Evolutionary conservation across 768 basidiomycete genomes (phyloP).

Genomic region (Russula sp.): DNA sequence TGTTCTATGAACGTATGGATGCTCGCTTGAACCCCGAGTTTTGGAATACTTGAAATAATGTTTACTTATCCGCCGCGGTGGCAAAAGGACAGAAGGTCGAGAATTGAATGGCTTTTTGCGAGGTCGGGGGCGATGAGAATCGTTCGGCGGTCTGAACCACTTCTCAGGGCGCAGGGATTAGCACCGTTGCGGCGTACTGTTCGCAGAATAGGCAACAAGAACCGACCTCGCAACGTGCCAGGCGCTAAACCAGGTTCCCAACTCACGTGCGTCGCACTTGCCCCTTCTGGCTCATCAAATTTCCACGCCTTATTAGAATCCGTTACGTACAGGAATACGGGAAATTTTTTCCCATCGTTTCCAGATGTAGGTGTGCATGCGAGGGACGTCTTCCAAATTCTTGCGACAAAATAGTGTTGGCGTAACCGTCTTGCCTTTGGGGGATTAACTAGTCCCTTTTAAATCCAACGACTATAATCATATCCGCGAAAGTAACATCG

Average conservation of each 20-base stretch:
- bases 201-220: neutral
- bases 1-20: constrained; percentile 4
- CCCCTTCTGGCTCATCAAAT: neutral
- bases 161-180: neutral
- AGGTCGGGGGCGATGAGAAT: neutral
- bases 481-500: constrained; percentile 3
- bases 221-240: neutral
- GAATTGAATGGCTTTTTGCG: neutral
- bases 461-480: neutral
- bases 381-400: neutral
- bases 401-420: neutral
- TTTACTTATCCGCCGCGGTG: neutral
- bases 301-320: neutral
- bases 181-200: neutral
- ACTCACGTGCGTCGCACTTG: neutral
- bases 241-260: neutral
- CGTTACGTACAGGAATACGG: constrained; percentile 10
- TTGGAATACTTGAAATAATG: neutral
- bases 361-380: neutral
- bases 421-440: constrained; percentile 1
- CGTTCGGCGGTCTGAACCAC: neutral
- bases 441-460: neutral
- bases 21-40: neutral
- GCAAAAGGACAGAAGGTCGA: neutral
- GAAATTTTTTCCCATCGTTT: neutral